A percentile compares a stretch with the other conserved stretches of the same genome.
These are phyloP conservation scores for Ceratobasidium papillatum DNA, from an alignment of 1,284 basidiomycete species.

Conservation along the genomic window DNA sequence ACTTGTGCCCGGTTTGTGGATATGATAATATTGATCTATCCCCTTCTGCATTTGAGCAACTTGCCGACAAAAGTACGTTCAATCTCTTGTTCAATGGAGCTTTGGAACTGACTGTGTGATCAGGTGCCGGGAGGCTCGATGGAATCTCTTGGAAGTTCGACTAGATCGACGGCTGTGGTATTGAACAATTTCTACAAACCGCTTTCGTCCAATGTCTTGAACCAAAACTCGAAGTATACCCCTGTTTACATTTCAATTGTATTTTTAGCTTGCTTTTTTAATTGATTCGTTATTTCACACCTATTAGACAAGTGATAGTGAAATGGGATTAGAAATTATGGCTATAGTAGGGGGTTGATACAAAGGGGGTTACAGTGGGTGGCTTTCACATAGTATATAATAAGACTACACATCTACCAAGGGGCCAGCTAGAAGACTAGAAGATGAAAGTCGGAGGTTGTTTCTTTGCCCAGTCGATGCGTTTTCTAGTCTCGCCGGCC, in stretches of 20 bases:
- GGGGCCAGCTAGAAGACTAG: slow-evolving; percentile 5
- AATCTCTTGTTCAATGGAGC: no score
- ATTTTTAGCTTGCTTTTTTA: background rate
- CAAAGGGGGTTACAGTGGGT: background rate
- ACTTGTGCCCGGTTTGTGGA: background rate
- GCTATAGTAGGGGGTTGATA: background rate
- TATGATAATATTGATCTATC: slow-evolving; percentile 10
- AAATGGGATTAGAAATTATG: background rate
- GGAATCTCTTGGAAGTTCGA: background rate
- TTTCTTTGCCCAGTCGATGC: background rate
- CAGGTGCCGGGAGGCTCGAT: background rate
- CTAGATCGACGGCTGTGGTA: background rate
- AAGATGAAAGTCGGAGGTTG: background rate
- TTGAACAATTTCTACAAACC: background rate
- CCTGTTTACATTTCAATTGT: background rate
- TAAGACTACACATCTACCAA: no score
- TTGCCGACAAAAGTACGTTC: background rate
- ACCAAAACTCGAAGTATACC: background rate
- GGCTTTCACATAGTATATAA: background rate
- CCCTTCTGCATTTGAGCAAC: slow-evolving; percentile 8
- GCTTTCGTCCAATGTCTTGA: background rate
- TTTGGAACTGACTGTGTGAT: background rate
- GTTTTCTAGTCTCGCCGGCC: background rate
- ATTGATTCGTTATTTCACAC: background rate
- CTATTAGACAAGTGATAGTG: background rate